Conservation (phyloP, 441 rosid species). For the Erodium texanum region DNA sequence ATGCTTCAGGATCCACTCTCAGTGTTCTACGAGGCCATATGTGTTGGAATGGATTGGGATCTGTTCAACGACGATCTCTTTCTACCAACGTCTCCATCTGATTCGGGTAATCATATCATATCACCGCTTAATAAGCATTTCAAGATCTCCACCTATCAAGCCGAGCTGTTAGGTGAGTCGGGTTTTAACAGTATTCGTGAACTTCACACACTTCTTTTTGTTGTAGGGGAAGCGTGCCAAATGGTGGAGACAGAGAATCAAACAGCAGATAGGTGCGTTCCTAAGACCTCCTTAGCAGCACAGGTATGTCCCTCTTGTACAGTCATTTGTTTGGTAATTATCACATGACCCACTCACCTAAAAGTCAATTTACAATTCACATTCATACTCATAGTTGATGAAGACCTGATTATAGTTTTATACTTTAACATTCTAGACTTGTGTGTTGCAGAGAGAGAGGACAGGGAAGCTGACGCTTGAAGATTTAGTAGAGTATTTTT, state of each 20-base stretch:
- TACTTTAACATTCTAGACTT: no score
- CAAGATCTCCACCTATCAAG: no score
- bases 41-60: conserved; percentile 27
- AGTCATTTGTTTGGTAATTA: no score
- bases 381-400: no score
- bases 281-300: conserved; percentile 28
- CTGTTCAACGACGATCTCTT: conserved; percentile 13
- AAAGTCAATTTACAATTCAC: no score
- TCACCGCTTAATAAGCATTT: no score
- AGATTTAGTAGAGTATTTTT: conserved; percentile 24
- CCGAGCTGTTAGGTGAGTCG: no score
- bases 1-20: conserved; percentile 42
- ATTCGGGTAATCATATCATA: conserved; percentile 17
- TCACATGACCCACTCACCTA: no score
- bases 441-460: conserved; percentile 51
- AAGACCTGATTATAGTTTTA: no score
- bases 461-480: conserved; percentile 34
- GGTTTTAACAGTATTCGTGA: no score
- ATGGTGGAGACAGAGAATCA: conserved; percentile 11
- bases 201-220: neutral
- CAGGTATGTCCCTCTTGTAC: no score
- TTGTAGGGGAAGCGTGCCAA: conserved; percentile 9
- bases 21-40: conserved; percentile 42
- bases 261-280: conserved; percentile 4
- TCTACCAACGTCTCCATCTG: conserved; percentile 14